Percentiles rank a stretch among this genome's conserved stretches.
Evolutionary conservation across 176 grass and related monocot species (phyloP).

Genomic region (Rhynchospora pubera): DNA sequence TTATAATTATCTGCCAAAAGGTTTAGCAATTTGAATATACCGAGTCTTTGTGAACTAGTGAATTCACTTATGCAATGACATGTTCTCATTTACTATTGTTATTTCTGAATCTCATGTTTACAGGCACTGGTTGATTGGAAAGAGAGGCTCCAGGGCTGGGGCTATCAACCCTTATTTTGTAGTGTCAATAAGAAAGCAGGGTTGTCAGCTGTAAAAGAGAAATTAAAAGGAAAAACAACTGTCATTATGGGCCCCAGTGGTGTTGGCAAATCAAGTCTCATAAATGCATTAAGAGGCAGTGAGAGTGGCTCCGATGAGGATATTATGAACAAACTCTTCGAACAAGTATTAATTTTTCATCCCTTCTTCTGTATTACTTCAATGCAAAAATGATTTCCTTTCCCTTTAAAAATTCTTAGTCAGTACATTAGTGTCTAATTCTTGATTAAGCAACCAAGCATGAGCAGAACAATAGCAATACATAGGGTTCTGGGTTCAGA

Average conservation of each 20-base stretch:
- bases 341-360: conserved; percentile 47
- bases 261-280: conserved; percentile 88
- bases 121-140: conserved; percentile 65
- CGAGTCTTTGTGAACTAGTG: background rate
- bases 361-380: background rate
- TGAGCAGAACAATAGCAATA: no score
- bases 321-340: conserved; percentile 68
- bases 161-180: conserved; percentile 75
- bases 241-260: conserved; percentile 93
- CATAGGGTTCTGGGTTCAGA: background rate
- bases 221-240: conserved; percentile 67
- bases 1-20: background rate
- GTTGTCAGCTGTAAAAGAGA: conserved; percentile 50
- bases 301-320: conserved; percentile 47
- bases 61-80: background rate
- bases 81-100: background rate
- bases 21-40: background rate
- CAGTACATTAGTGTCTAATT: background rate
- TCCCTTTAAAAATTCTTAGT: background rate
- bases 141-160: conserved; percentile 68
- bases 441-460: background rate
- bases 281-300: conserved; percentile 67
- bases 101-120: conserved; percentile 14
- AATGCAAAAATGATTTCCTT: background rate
- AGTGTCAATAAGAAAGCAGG: conserved; percentile 70